phyloP scores from a whole-genome alignment of 495 filamentous ascomycete species.

The Xylaria scruposa region DNA sequence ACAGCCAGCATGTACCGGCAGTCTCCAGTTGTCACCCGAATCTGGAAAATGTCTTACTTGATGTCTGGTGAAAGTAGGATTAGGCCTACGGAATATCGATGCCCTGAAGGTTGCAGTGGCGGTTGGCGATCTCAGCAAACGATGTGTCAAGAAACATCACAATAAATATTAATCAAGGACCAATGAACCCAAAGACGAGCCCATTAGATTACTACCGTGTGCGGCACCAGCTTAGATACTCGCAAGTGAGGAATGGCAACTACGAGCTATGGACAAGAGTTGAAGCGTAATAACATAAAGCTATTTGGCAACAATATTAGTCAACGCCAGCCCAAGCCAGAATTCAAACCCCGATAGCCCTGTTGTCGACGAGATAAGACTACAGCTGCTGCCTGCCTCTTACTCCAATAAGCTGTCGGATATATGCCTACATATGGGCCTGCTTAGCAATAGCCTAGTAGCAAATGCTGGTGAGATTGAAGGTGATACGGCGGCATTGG shows the following conservation, averaged over 20 bases:
- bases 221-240: neutral
- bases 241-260: neutral
- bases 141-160: neutral
- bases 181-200: neutral
- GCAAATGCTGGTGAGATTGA: neutral
- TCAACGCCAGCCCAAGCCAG: neutral
- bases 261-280: neutral
- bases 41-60: neutral
- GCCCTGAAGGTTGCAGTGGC: constrained; percentile 11
- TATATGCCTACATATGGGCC: constrained; percentile 2
- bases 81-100: neutral
- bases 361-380: constrained; percentile 7
- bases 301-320: constrained; percentile 13
- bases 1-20: neutral
- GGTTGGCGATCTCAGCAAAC: constrained; percentile 7
- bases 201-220: neutral
- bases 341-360: neutral
- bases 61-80: neutral
- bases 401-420: neutral
- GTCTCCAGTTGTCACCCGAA: constrained; percentile 8
- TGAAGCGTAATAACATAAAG: neutral
- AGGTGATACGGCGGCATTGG: constrained; percentile 4
- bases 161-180: neutral
- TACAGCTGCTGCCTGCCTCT: neutral
- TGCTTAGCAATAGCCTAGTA: neutral